Base-by-base conservation (phyloP, 306 rosid species). In the Parietaria judaica region DNA sequence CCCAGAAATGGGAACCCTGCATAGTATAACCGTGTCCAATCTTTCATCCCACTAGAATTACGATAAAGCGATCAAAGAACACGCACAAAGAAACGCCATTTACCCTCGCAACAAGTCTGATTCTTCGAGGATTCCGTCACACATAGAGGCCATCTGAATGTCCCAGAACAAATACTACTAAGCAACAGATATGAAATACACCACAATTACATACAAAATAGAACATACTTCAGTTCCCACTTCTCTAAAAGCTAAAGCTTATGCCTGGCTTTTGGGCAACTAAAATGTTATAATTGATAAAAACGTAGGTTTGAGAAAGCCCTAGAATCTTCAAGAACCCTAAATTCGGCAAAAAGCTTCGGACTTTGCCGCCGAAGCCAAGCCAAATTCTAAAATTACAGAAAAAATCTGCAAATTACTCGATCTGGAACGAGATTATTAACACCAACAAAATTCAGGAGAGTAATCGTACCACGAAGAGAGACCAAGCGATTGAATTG, bases 1-100 rank as follows among this genome's bases (percentile, higher is more conserved):
- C 38, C 73, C 70, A 43, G 70, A 68, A 3, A 77, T 61, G 41
- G 80, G 80, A 74, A 78, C 83, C 78, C 94, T 85, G 80, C 63
- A 70, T 39, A 68, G 56, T 50, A 17, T 6, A 49, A 15, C 36
- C 39, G 36, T 11, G 34, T 41, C 3, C 45, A 41, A 41, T 41
- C 45, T 41, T 44, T 17, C 56, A 11, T 5, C 45, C 6, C 17
- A 36, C 13, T 54, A 39, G 6, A 68, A 54, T 9, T 51, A 3
- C 13, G 41, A 49, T 43, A 59, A 35, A 14, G 53, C 36, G n/a
- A 38, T 39, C 56, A 49, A 49, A 35, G 53, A 5, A 16, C 31
- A n/a, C 61, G 35, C 7, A 60, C 52, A 11, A 63, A 47, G 50
- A 36, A 12, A 51, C 15, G 54, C 31, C 52, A 56, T 67, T 57